Base-by-base conservation (phyloP, 768 basidiomycete species). In the Agaricus bisporus region DNA sequence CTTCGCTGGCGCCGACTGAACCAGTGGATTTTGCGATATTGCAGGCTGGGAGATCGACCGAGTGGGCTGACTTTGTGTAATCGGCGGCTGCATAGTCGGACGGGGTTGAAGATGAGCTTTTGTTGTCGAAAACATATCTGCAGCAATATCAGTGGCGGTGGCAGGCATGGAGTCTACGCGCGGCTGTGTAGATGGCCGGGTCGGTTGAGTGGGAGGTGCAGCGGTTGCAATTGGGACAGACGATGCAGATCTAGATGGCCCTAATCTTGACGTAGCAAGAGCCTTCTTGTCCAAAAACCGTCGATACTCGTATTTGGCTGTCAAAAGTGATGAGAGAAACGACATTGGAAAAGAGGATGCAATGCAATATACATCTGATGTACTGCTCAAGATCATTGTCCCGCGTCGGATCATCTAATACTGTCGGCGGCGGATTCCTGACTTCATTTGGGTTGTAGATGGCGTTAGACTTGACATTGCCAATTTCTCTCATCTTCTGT, bases 331-430 rank as follows among this genome's bases (percentile, higher is more conserved):
- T n/a, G 53, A 51, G 25, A 52, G 41, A 17, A 36, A 18, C 38
- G 4, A 25, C 17, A 14, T 38, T 32, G n/a, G 20, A 15, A 17
- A 43, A 50, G 12, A 39, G 10, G 39, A 17, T 22, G 22, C 22
- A 22, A 22, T 22, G 43, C 51, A 54, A 74, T 79, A 68, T 72
- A 88, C 89, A 75, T 55, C 95, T 81, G 56, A 98, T 94, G 71
- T 83, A 97, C 63, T 82, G 84, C 67, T 98, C 95, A 41, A 98
- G 78, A 56, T 98, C 94, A 44, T 88, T 86, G 63, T 95, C 92
- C 28, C 93, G 77, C 61, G 89, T 88, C 1, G 78, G 74, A 48
- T 91, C 90, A 38, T 86, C 80, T 63, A 86, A 73, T 58, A 86
- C 86, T 3, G 90, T 79, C 0, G 92, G 91, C 0, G 91, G 91